These are phyloP conservation scores for Fusarium vanettenii DNA, from an alignment of 2,329 filamentous ascomycete genomes.

Conservation along the genomic window DNA sequence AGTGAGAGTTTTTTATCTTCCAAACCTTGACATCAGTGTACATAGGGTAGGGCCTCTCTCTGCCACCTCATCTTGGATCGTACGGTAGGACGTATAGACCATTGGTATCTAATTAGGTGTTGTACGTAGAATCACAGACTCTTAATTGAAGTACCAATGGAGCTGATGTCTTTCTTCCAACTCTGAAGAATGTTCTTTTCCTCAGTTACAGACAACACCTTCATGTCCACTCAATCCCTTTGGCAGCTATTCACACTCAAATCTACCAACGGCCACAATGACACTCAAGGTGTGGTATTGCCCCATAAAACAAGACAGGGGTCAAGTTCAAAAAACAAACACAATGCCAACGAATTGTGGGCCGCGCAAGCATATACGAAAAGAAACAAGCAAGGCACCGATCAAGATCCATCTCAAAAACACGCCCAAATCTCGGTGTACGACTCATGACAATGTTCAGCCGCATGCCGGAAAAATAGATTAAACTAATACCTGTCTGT, in stretches of 20 bases:
- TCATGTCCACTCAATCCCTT: background rate
- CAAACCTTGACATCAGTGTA: background rate
- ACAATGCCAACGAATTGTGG: slow-evolving; percentile 15
- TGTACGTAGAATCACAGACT: too few relatives aligned
- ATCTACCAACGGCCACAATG: background rate
- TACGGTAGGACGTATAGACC: background rate
- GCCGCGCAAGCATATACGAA: slow-evolving; percentile 11
- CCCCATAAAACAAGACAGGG: slow-evolving; percentile 21
- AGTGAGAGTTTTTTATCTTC: background rate
- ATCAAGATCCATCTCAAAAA: background rate
- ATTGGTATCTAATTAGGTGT: background rate
- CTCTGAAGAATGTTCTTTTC: background rate
- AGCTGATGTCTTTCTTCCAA: background rate
- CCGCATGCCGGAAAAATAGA: background rate
- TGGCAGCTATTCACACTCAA: background rate
- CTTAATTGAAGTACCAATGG: background rate
- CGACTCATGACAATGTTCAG: background rate
- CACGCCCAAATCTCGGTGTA: background rate
- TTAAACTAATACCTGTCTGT: background rate
- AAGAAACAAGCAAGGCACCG: background rate
- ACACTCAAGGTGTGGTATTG: slow-evolving; percentile 14
- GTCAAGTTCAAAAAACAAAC: background rate
- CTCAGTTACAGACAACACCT: background rate
- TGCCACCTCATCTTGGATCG: background rate
- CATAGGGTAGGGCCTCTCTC: background rate